Evolutionary conservation across 257 asterid species (phyloP), one percentile per base, ranked within the genome.

Genomic region (Lithospermum erythrorhizon): DNA sequence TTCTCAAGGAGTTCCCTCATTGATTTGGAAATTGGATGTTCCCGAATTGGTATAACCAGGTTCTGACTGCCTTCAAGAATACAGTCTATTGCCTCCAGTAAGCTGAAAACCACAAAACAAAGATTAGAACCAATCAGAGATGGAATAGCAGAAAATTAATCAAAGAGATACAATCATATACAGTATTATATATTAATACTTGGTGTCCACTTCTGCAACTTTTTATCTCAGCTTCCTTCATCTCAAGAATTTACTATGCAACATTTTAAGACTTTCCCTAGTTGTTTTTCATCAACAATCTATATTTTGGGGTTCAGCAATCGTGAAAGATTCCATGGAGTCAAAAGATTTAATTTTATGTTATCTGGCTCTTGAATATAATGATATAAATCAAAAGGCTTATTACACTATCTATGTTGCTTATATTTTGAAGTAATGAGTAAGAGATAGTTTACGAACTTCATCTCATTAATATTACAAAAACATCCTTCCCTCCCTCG

Each of bases 21-120:
- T 60, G 85, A 57, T 59, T 66, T 73, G 67, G 77, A 53, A 69
- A 55, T 63, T 19, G 61, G 54, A 61, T 63, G 56, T 71, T 77
- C 76, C 61, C 70, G 83, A 27, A 82, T 78, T 1, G 97, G 97
- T 70, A 86, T 79, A 18, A 86, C 87, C 53, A 89, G 78, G 70
- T 86, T 89, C 65, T 86, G 97, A 25, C 83, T 70, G 47, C 97
- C 97, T 66, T 82, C 94, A 27, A 86, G 81, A 19, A 86, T 78
- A 85, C 22, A 73, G 60, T 86, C 93, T 52, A 89, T 76, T 35
- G 89, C 95, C 61, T 86, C 91, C 75, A 79, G 61, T 77, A 89
- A 73, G 76, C 97, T 89, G 76, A 49, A 70, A 64, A 23, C 32
- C 11, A 19, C n/a, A 48, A 25, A 57, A 29, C 17, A 21, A 49